Percentiles rank a stretch among this genome's conserved stretches.
Conservation (phyloP, 371 early-diverging fungal genomes). For the Mortierella sp. region DNA sequence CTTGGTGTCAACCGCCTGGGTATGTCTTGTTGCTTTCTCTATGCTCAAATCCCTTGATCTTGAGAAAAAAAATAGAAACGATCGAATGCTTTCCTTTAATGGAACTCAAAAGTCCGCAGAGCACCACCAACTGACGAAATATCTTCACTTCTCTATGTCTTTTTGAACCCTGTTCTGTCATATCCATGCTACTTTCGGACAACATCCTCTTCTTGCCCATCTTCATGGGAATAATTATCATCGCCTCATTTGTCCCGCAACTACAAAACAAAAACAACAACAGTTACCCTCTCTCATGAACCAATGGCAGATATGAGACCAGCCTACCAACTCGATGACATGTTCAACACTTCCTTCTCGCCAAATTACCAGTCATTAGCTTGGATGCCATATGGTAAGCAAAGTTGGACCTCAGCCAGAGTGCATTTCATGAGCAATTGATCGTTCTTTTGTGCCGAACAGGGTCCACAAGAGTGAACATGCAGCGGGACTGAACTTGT, state of each 20-base stretch:
- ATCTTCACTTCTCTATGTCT: too few species aligned
- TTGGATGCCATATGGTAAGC: conserved; percentile 69
- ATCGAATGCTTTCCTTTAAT: conserved; percentile 13
- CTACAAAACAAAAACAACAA: too few species aligned
- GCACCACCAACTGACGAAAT: not conserved
- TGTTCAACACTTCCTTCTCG: conserved; percentile 66
- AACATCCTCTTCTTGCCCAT: not conserved
- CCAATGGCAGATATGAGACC: conserved; percentile 47
- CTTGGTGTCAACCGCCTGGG: conserved; percentile 42
- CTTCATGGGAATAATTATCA: not conserved
- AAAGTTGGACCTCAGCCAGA: not conserved
- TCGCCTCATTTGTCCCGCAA: not conserved
- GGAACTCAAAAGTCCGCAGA: conserved; percentile 5
- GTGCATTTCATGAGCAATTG: conserved; percentile 1
- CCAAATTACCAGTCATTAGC: conserved; percentile 60
- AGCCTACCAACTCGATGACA: conserved; percentile 64
- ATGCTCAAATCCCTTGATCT: not conserved
- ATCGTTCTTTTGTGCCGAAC: not conserved
- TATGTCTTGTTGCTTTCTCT: conserved; percentile 11
- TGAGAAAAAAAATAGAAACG: not conserved
- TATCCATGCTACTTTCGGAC: not conserved
- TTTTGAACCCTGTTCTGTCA: not conserved
- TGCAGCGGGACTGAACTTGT: not conserved
- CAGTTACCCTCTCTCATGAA: conserved; percentile 16
- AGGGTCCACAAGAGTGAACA: not conserved